Conservation (phyloP, 768 basidiomycete species). For the Neoboletus brunneissimus region DNA sequence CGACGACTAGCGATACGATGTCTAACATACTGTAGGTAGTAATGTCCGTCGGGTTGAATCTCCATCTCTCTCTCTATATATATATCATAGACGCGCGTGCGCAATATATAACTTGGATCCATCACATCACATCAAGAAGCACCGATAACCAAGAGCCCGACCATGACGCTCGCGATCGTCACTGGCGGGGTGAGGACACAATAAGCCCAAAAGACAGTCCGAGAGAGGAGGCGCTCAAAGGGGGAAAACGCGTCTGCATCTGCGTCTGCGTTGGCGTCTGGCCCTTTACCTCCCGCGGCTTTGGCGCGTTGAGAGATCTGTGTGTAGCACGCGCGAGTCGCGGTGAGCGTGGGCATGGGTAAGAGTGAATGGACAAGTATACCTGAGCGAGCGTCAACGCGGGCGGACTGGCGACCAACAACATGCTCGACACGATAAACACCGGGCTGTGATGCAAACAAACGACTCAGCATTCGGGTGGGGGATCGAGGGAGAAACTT, state of each 20-base stretch:
- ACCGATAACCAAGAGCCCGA: slow-evolving; percentile 64
- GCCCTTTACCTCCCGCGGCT: too few relatives aligned
- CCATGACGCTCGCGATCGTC: slow-evolving; percentile 73
- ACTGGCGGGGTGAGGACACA: slow-evolving; percentile 84
- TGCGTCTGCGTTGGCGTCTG: neutral
- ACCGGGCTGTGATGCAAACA: slow-evolving; percentile 58
- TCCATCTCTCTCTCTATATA: too few relatives aligned
- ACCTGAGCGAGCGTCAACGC: slow-evolving; percentile 69
- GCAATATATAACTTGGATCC: too few relatives aligned
- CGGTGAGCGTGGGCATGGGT: neutral
- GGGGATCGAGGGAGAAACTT: too few relatives aligned
- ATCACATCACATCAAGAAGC: too few relatives aligned
- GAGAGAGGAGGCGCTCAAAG: slow-evolving; percentile 86
- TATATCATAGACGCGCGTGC: too few relatives aligned
- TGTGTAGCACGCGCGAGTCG: too few relatives aligned
- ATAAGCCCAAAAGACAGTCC: slow-evolving; percentile 93
- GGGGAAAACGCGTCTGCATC: slow-evolving; percentile 10
- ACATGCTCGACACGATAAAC: slow-evolving; percentile 79
- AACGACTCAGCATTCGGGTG: neutral
- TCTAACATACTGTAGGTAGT: too few relatives aligned
- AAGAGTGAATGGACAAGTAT: neutral
- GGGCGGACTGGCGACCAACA: slow-evolving; percentile 81
- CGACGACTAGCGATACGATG: too few relatives aligned
- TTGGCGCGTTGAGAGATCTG: slow-evolving; percentile 24
- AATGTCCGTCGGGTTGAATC: too few relatives aligned